Conservation (phyloP, 2,329 filamentous ascomycete genomes). For the Fonsecaea monophora region DNA sequence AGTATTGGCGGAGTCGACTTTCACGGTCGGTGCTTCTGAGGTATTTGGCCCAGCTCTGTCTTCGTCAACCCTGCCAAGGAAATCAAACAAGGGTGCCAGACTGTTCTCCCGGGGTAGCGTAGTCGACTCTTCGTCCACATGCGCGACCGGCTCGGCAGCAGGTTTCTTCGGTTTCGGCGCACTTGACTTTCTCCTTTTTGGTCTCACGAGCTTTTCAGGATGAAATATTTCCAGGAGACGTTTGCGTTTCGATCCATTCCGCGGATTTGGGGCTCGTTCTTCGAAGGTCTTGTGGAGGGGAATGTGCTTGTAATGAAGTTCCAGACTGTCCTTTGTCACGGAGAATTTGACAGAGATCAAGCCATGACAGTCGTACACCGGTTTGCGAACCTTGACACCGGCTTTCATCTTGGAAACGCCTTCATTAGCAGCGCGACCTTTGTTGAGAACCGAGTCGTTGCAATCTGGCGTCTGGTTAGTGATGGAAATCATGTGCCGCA, state of each 20-base stretch:
- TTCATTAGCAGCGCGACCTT: constrained; percentile 38
- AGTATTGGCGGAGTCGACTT: background rate
- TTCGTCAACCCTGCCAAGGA: constrained; percentile 31
- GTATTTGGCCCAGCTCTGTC: constrained; percentile 9
- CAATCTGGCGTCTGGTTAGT: constrained; percentile 18
- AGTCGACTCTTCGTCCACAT: background rate
- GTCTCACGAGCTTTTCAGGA: constrained; percentile 30
- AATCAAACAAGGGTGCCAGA: constrained; percentile 37
- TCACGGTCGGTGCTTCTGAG: constrained; percentile 3
- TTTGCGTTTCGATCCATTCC: constrained; percentile 33
- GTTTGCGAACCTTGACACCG: constrained; percentile 35
- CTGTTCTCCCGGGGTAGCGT: constrained; percentile 21
- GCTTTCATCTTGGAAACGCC: constrained; percentile 26
- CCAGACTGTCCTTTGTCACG: constrained; percentile 36
- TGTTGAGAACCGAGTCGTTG: constrained; percentile 39
- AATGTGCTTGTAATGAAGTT: constrained; percentile 39
- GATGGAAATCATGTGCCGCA: background rate
- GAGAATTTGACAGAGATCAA: constrained; percentile 39
- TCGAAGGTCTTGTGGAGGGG: constrained; percentile 38
- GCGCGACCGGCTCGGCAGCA: constrained; percentile 24
- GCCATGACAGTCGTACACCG: constrained; percentile 38
- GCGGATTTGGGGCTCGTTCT: constrained; percentile 36
- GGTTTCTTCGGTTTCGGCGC: constrained; percentile 15
- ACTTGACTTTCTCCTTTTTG: constrained; percentile 16
- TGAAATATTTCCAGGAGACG: constrained; percentile 37